phyloP scores from a whole-genome alignment of 148 eudicot species.

The Persicaria tinctoria region DNA sequence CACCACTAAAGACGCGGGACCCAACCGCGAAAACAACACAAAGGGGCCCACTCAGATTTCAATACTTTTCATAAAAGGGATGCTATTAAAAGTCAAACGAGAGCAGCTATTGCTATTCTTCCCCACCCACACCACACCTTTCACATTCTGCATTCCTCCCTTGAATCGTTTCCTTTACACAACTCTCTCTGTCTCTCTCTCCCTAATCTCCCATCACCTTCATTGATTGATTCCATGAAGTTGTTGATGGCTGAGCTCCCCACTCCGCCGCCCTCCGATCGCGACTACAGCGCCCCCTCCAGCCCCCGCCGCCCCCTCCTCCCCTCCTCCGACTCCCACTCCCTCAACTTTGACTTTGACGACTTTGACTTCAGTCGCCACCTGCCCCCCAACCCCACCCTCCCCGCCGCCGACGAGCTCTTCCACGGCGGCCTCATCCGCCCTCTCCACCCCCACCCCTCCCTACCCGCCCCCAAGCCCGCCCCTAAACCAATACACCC shows the following conservation, averaged over 20 bases:
- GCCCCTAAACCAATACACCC: background rate
- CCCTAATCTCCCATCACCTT: too few relatives aligned
- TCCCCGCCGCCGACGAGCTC: constrained; percentile 28
- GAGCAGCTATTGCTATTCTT: too few relatives aligned
- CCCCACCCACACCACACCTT: too few relatives aligned
- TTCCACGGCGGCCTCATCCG: constrained; percentile 28
- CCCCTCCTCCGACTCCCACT: background rate
- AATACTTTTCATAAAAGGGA: too few relatives aligned
- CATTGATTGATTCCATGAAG: too few relatives aligned
- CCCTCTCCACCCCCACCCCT: constrained; percentile 18
- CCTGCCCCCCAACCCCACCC: constrained; percentile 19
- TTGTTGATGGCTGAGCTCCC: background rate
- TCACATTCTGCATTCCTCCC: too few relatives aligned
- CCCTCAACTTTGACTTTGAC: constrained; percentile 14
- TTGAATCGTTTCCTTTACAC: too few relatives aligned
- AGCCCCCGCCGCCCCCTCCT: constrained; percentile 21
- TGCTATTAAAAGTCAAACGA: too few relatives aligned
- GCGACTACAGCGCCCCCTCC: constrained; percentile 37
- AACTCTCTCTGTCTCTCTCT: too few relatives aligned
- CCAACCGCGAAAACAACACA: too few relatives aligned
- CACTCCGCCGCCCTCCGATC: constrained; percentile 23
- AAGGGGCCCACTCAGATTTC: too few relatives aligned
- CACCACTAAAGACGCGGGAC: too few relatives aligned
- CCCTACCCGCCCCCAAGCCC: constrained; percentile 16
- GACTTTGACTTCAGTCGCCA: constrained; percentile 60